A percentile compares a stretch with the other conserved stretches of the same genome.
Evolutionary conservation across 192 early-diverging fungal species (phyloP).

Genomic region (Diversispora epigaea): DNA sequence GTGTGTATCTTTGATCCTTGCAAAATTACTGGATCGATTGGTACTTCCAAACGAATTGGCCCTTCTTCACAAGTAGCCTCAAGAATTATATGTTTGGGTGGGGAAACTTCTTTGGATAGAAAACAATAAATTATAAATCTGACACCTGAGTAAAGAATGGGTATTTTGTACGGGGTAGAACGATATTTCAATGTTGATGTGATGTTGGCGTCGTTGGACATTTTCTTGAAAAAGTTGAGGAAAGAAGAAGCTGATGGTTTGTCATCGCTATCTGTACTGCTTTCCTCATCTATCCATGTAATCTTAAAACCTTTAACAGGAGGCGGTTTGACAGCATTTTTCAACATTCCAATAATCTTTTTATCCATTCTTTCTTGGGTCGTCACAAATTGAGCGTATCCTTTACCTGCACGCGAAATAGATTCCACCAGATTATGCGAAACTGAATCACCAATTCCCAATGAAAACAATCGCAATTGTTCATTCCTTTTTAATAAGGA

Average conservation of each 20-base stretch:
- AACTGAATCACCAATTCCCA: constrained; percentile 51
- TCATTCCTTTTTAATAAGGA: constrained; percentile 9
- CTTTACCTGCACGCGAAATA: constrained; percentile 49
- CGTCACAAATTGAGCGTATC: constrained; percentile 50
- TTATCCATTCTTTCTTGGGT: constrained; percentile 51
- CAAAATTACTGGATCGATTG: constrained; percentile 13
- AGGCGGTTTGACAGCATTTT: constrained; percentile 44
- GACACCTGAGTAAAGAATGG: constrained; percentile 11
- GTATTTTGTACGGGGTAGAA: constrained; percentile 19
- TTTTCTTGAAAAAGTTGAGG: neutral
- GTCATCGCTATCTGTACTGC: neutral
- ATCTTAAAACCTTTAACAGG: constrained; percentile 50
- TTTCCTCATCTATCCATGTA: constrained; percentile 4
- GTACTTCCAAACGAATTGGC: constrained; percentile 8
- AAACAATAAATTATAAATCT: constrained; percentile 21
- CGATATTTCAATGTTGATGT: neutral
- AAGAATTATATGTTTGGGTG: constrained; percentile 2
- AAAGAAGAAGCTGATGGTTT: neutral
- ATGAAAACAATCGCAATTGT: constrained; percentile 46
- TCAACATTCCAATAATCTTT: constrained; percentile 56
- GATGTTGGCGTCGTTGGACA: neutral
- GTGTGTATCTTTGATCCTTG: constrained; percentile 23
- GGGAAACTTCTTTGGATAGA: neutral
- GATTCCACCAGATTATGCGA: constrained; percentile 53
- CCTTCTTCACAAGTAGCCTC: constrained; percentile 16